Conservation (phyloP, 352 stramenopile genomes). For the Phytophthora brassicae region DNA sequence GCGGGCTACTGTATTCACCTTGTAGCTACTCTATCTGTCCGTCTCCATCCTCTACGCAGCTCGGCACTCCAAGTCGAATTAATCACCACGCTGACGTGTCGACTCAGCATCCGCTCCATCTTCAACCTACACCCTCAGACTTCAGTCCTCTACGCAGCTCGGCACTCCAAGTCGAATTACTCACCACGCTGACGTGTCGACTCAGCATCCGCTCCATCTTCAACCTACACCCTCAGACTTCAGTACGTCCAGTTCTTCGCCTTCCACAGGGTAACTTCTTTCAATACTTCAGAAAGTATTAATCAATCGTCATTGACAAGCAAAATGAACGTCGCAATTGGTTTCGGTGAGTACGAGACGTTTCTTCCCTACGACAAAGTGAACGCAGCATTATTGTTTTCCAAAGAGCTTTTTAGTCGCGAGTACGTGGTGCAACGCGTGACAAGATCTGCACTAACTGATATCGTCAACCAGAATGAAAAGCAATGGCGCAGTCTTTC, state of each 20-base stretch:
- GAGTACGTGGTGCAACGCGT: slow-evolving; percentile 44
- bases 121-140: slow-evolving; percentile 5
- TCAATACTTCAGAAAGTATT: too few species aligned
- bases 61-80: not conserved
- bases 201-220: slow-evolving; percentile 15
- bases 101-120: slow-evolving; percentile 14
- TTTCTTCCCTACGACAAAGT: slow-evolving; percentile 20
- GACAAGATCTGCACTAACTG: slow-evolving; percentile 8
- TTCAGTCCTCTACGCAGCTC: too few species aligned
- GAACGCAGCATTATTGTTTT: slow-evolving; percentile 24
- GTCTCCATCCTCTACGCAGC: not conserved
- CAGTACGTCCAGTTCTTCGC: not conserved
- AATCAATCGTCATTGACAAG: slow-evolving; percentile 16
- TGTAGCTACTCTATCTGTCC: not conserved
- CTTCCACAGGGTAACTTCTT: too few species aligned
- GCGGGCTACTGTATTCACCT: not conserved
- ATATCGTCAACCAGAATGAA: slow-evolving; percentile 10
- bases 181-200: not conserved
- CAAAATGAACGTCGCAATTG: slow-evolving; percentile 18
- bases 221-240: slow-evolving; percentile 3
- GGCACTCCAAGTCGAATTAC: too few species aligned
- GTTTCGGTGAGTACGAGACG: slow-evolving; percentile 40
- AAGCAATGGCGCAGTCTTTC: slow-evolving; percentile 24
- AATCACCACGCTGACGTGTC: not conserved
- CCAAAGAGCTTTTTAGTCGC: slow-evolving; percentile 45